These are phyloP conservation scores for Phellopilus nigrolimitatus DNA, from an alignment of 1,284 basidiomycete genomes.

Conservation along the genomic window DNA sequence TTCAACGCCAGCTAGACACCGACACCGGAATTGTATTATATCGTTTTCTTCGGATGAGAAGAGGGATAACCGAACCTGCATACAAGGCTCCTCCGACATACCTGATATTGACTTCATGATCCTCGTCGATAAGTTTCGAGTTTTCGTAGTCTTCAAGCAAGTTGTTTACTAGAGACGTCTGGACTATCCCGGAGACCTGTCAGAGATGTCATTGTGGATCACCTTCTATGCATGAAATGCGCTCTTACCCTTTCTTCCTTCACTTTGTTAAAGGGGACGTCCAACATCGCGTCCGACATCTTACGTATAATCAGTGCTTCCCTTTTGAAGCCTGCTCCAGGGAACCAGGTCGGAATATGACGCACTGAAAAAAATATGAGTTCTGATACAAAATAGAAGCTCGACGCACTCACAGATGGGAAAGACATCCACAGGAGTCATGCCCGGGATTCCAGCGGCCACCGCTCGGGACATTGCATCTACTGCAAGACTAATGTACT, in stretches of 20 bases:
- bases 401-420: conserved; percentile 6
- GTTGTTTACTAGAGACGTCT: neutral
- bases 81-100: neutral
- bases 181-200: conserved; percentile 2
- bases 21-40: neutral
- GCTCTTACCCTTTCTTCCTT: conserved; percentile 8
- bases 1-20: conserved; percentile 14
- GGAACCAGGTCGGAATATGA: conserved; percentile 19
- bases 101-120: neutral
- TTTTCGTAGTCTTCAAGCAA: neutral
- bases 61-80: neutral
- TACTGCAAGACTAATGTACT: conserved; percentile 5
- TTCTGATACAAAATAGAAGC: neutral
- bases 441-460: neutral
- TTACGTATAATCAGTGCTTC: conserved; percentile 1
- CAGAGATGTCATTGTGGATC: neutral
- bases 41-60: neutral
- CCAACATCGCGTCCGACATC: conserved; percentile 1
- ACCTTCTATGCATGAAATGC: neutral
- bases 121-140: neutral
- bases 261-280: neutral
- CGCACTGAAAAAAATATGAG: neutral
- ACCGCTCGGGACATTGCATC: neutral
- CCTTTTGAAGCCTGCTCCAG: conserved; percentile 15
- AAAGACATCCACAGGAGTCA: conserved; percentile 11